Evolutionary conservation across 352 stramenopile species (phyloP), one percentile per base, ranked within the genome.

Genomic region (Pythium aristosporum): DNA sequence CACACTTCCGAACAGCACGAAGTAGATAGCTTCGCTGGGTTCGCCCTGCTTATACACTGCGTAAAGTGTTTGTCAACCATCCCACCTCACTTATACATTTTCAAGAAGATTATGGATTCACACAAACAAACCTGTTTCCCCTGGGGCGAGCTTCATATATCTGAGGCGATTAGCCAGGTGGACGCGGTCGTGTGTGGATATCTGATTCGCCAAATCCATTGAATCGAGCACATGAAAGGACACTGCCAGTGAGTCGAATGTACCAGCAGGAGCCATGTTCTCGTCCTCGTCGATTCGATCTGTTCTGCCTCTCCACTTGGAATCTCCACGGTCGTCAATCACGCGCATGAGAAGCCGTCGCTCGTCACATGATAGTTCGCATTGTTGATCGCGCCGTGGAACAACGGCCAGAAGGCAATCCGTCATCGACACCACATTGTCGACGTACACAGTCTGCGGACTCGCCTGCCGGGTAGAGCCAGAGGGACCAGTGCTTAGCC

Each of bases 341-440:
- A 73, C 60, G 25, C 63, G 56, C 20, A 71, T 28, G 5, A 80
- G 54, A 20, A 65, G 48, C 20, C 16, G 42, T 13, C 72, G 67
- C 21, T 75, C 73, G 4, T 67, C 60, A 13, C 11, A 16, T 2
- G 49, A 55, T 4, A 73, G 48, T 20, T 67, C 55, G 23, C 55
- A 69, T 37, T 36, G 23, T 1, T 48, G 18, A 16, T 50, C 16
- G 18, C 32, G 47, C 0, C 51, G 67, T n/a, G 44, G 32, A 21
- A 78, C 10, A n/a, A 76, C 57, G 11, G 71, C 75, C 37, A 84
- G 52, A 15, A 79, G 56, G 23, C 67, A 80, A 23, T 80, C 65
- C 8, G 71, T 71, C 67, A 82, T 74, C 11, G 75, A 74, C 1
- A 82, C 68, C 2, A 70, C 77, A 15, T 65, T 76, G 36, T 82